Conservation (phyloP, 768 basidiomycete species). For the Coprinopsis strossmayeri region DNA sequence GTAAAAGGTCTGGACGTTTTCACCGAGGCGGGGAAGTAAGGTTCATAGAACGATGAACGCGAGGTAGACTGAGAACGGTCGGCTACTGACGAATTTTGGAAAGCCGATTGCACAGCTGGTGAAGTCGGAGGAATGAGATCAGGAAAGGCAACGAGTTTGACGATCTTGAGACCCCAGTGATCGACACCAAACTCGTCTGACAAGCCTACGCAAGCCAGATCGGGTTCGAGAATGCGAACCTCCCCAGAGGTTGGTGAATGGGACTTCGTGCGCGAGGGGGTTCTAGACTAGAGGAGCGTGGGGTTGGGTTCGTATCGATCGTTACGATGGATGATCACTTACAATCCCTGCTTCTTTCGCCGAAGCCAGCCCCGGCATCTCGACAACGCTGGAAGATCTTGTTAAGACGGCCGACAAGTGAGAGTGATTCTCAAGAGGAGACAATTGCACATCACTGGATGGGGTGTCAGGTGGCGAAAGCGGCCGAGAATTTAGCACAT, state of each 20-base stretch:
- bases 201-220: slow-evolving; percentile 71
- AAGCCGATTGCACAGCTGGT: slow-evolving; percentile 9
- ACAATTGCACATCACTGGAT: background rate
- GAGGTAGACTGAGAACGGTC: slow-evolving; percentile 7
- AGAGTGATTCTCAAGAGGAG: slow-evolving; percentile 5
- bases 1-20: slow-evolving; percentile 4
- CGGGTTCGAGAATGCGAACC: slow-evolving; percentile 59
- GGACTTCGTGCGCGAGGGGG: slow-evolving; percentile 31
- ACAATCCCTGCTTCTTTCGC: background rate
- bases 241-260: slow-evolving; percentile 51
- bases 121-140: slow-evolving; percentile 48
- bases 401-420: slow-evolving; percentile 2
- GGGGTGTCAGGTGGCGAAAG: slow-evolving; percentile 9
- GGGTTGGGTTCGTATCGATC: background rate
- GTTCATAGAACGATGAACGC: slow-evolving; percentile 10
- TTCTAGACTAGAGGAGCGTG: background rate
- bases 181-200: slow-evolving; percentile 58
- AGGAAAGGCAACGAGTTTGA: slow-evolving; percentile 72
- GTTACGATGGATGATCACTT: background rate
- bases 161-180: slow-evolving; percentile 69
- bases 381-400: background rate
- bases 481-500: slow-evolving; percentile 15
- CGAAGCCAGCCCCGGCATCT: background rate
- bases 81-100: slow-evolving; percentile 10
- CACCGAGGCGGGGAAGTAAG: slow-evolving; percentile 1